Conservation (phyloP, 768 basidiomycete species). For the Tricholoma furcatifolium region DNA sequence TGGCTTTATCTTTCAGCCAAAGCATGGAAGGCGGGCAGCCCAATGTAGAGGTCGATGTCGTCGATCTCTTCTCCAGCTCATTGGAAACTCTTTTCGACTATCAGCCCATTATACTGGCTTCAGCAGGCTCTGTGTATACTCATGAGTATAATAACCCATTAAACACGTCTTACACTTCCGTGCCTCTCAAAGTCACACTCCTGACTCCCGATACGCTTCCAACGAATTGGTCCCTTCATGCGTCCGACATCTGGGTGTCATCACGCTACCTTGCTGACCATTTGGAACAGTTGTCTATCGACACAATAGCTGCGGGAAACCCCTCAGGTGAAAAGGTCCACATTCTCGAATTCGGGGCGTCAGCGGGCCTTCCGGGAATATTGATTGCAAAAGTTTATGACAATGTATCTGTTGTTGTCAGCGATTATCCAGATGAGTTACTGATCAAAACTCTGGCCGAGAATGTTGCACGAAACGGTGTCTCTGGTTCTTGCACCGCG, state of each 20-base stretch:
- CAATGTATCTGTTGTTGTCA: slow-evolving; percentile 45
- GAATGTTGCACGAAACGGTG: slow-evolving; percentile 56
- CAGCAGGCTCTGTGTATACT: slow-evolving; percentile 50
- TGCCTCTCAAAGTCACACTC: slow-evolving; percentile 36
- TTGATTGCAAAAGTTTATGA: slow-evolving; percentile 51
- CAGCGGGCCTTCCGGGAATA: slow-evolving; percentile 73
- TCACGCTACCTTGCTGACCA: slow-evolving; percentile 69
- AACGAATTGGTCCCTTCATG: slow-evolving; percentile 74
- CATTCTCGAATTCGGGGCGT: slow-evolving; percentile 75
- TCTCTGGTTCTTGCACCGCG: slow-evolving; percentile 45
- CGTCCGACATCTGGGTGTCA: slow-evolving; percentile 74
- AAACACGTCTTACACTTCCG: slow-evolving; percentile 14
- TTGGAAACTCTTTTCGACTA: slow-evolving; percentile 62
- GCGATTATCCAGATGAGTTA: slow-evolving; percentile 70
- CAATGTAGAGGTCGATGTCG: slow-evolving; percentile 36
- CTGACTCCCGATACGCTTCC: slow-evolving; percentile 63
- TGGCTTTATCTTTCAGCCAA: background rate
- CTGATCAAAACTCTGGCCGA: slow-evolving; percentile 56
- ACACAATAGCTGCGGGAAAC: background rate
- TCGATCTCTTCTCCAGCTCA: slow-evolving; percentile 69
- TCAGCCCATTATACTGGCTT: slow-evolving; percentile 58
- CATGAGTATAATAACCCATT: slow-evolving; percentile 31
- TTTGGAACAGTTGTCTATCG: slow-evolving; percentile 31
- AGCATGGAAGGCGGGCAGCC: slow-evolving; percentile 11
- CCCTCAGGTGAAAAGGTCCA: slow-evolving; percentile 15